Evolutionary conservation across 129 eudicot species (phyloP), one percentile per base, ranked within the genome.

Genomic region (Escallonia herrerae): DNA sequence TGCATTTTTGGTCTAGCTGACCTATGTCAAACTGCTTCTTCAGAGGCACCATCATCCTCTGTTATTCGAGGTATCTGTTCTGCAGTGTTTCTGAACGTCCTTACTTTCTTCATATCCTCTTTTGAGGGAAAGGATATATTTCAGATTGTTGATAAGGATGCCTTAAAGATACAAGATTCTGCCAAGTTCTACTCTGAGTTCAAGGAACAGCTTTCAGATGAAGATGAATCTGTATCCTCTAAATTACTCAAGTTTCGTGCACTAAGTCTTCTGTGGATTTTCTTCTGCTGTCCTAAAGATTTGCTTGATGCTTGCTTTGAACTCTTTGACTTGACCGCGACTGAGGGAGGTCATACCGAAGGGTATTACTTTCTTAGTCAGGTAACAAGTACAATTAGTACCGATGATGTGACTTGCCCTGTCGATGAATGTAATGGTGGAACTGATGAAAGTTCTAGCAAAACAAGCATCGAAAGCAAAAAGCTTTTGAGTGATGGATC

Each of bases 1-100:
- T 89, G 99, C 78, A 84, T 86, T 56, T 77, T 74, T 74, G 99
- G 97, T 69, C 80, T 94, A 39, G 80, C 79, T 68, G 87, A 87
- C 54, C 83, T 94, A 55, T 94, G 95, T 78, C 57, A 64, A 8
- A 68, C 81, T 79, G 96, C 96, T 74, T 79, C 89, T 54, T 48
- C 76, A 14, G 89, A 81, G 71, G 78, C 81, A 46, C 82, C 87
- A 57, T 66, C 91, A 52, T 86, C 99, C 58, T 83, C 93, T 58
- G 77, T 86, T 71, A 82, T 82, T 62, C 82, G 68, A 67, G 91
- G 95, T n/a, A 88, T 84, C 73, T 81, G 95, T 69, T 86, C 86
- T 62, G 80, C 84, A 7, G 99, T 94, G 58, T 89, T 94, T 67
- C 63, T 60, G 9, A 68, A 80, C 69, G 93, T 80, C 52, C 76